Evolutionary conservation across 2,329 filamentous ascomycete genomes (phyloP).

Genomic region (Apiospora pterosperma): DNA sequence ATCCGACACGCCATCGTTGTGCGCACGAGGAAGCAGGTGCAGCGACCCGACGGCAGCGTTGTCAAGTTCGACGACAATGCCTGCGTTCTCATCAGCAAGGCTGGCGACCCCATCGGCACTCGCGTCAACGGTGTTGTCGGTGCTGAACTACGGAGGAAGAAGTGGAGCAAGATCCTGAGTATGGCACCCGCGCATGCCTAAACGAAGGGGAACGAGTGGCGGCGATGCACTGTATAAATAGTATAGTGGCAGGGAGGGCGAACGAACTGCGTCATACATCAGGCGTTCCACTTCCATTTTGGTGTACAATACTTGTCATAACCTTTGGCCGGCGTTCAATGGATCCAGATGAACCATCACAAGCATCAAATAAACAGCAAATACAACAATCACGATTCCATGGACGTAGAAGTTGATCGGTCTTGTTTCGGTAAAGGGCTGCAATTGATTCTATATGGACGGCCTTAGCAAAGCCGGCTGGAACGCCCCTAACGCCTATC

Average conservation of each 20-base stretch:
- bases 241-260: background rate
- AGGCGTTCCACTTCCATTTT: background rate
- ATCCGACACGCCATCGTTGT: conserved; percentile 96
- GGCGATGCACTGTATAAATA: background rate
- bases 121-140: conserved; percentile 91
- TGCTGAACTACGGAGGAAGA: conserved; percentile 80
- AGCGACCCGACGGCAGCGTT: conserved; percentile 83
- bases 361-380: background rate
- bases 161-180: conserved; percentile 98
- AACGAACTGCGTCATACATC: background rate
- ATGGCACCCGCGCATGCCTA: conserved; percentile 73
- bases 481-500: conserved; percentile 3
- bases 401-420: background rate
- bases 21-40: conserved; percentile 81
- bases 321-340: background rate
- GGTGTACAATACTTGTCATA: background rate
- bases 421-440: background rate
- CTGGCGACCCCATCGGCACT: conserved; percentile 90
- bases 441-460: background rate
- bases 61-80: conserved; percentile 97
- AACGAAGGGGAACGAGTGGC: conserved; percentile 9
- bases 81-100: conserved; percentile 95
- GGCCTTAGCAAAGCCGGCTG: background rate
- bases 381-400: background rate
- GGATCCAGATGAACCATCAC: background rate